Percentiles rank a stretch among this genome's conserved stretches.
These are phyloP conservation scores for Sugiyamaella boreocaroliniensis DNA, from an alignment of 805 yeast species.

Conservation along the genomic window DNA sequence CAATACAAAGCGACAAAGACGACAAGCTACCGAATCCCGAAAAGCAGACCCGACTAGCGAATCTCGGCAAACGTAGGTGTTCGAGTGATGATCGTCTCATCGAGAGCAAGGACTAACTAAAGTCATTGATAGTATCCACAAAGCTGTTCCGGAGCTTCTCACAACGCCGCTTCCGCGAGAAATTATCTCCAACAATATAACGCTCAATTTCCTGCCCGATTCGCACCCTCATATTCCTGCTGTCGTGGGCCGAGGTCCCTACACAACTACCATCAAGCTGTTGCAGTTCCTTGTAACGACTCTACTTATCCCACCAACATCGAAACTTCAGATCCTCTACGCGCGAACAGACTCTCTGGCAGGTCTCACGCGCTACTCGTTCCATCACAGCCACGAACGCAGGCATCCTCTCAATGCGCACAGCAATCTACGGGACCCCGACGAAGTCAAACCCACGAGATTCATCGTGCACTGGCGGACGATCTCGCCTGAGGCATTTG, in stretches of 20 bases:
- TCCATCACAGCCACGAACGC: neutral
- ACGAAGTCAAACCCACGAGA: conserved; percentile 2
- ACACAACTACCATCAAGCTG: conserved; percentile 23
- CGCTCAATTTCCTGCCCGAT: conserved; percentile 27
- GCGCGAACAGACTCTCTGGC: conserved; percentile 8
- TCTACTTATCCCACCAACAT: conserved; percentile 26
- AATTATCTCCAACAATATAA: conserved; percentile 25
- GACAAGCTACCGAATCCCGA: neutral
- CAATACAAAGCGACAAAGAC: neutral
- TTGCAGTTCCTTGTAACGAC: conserved; percentile 25
- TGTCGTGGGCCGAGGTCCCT: conserved; percentile 26
- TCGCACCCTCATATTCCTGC: conserved; percentile 22
- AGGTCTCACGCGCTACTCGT: neutral
- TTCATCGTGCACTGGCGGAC: conserved; percentile 15
- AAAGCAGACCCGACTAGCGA: conserved; percentile 25
- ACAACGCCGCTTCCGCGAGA: conserved; percentile 21
- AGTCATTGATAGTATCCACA: conserved; percentile 22
- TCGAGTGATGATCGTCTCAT: too few relatives aligned
- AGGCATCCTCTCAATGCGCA: neutral
- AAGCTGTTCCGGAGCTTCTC: conserved; percentile 24
- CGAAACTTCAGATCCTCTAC: conserved; percentile 22
- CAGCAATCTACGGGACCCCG: neutral
- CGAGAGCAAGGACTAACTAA: neutral
- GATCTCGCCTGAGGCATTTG: conserved; percentile 8
- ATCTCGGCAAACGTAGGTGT: conserved; percentile 22